Evolutionary conservation across 306 rosid genomes (phyloP).

Genomic region (Cercis canadensis): DNA sequence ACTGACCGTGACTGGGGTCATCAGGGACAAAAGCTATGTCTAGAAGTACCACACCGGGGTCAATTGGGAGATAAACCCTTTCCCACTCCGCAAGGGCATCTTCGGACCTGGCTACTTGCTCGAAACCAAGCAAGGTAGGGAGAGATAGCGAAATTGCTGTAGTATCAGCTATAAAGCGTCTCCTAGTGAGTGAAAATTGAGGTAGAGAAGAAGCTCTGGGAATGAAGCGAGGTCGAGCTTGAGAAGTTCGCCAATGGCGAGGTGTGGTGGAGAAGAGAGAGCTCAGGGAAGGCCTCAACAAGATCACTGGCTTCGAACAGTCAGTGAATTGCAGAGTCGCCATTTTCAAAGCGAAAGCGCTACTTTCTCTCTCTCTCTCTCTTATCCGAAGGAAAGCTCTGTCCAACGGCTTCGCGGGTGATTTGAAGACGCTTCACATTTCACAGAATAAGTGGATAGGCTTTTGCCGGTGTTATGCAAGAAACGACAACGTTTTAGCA

Average conservation of each 20-base stretch:
- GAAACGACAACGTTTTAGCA: too few species aligned
- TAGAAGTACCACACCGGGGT: constrained; percentile 97
- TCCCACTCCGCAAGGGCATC: constrained; percentile 89
- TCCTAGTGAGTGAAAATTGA: constrained; percentile 49
- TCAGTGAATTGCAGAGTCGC: constrained; percentile 73
- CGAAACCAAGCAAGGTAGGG: constrained; percentile 38
- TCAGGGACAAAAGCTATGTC: constrained; percentile 95
- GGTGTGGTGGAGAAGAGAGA: constrained; percentile 42
- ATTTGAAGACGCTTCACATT: constrained; percentile 41
- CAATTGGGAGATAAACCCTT: constrained; percentile 80
- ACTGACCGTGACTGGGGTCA: constrained; percentile 69
- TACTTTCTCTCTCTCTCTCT: constrained; percentile 35
- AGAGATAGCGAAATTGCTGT: constrained; percentile 63
- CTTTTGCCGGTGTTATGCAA: too few species aligned
- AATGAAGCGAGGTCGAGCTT: constrained; percentile 36
- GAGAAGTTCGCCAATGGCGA: constrained; percentile 37
- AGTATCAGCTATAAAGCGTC: constrained; percentile 69
- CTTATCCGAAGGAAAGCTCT: constrained; percentile 51
- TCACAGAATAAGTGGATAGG: neutral
- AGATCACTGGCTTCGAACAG: constrained; percentile 42
- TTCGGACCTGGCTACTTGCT: constrained; percentile 60
- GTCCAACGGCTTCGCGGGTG: constrained; percentile 57
- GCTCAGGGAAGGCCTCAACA: constrained; percentile 52
- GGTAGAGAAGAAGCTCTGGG: constrained; percentile 53
- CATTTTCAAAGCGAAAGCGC: constrained; percentile 42